These are phyloP conservation scores for Boletus vinaceobasis DNA, from an alignment of 768 basidiomycete genomes.

Conservation along the genomic window DNA sequence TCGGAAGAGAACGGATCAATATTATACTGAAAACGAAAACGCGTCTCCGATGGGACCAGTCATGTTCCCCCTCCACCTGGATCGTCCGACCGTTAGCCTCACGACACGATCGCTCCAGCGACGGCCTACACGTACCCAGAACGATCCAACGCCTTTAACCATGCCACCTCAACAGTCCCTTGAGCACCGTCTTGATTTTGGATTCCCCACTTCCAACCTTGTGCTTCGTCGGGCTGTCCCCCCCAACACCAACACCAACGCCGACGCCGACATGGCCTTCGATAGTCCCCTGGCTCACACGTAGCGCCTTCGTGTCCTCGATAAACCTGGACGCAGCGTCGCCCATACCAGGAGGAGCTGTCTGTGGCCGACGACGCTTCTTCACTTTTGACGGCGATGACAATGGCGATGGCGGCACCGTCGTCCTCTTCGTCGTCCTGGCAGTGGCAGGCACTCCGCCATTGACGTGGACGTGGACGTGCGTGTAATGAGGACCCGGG, in stretches of 20 bases:
- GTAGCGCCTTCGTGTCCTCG: slow-evolving; percentile 4
- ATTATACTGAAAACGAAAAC: no score
- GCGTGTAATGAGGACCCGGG: no score
- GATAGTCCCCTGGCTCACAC: not conserved
- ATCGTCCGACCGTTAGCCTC: no score
- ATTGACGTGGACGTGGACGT: not conserved
- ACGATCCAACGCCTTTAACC: not conserved
- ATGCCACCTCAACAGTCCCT: slow-evolving; percentile 16
- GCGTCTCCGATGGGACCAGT: no score
- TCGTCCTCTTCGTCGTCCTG: not conserved
- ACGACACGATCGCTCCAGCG: no score
- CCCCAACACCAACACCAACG: not conserved
- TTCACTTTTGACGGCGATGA: slow-evolving; percentile 2
- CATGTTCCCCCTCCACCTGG: no score
- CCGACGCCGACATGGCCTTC: not conserved
- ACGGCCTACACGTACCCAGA: no score
- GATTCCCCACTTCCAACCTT: slow-evolving; percentile 4
- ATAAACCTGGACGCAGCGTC: slow-evolving; percentile 14
- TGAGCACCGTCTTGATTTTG: slow-evolving; percentile 14
- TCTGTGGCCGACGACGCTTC: slow-evolving; percentile 23
- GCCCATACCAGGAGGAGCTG: slow-evolving; percentile 17
- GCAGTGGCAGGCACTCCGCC: not conserved
- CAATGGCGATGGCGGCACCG: not conserved
- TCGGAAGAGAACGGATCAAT: not conserved
- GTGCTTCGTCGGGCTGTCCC: not conserved